Base-by-base conservation (phyloP, 106 monocot species). In the Platanthera guangdongensis region DNA sequence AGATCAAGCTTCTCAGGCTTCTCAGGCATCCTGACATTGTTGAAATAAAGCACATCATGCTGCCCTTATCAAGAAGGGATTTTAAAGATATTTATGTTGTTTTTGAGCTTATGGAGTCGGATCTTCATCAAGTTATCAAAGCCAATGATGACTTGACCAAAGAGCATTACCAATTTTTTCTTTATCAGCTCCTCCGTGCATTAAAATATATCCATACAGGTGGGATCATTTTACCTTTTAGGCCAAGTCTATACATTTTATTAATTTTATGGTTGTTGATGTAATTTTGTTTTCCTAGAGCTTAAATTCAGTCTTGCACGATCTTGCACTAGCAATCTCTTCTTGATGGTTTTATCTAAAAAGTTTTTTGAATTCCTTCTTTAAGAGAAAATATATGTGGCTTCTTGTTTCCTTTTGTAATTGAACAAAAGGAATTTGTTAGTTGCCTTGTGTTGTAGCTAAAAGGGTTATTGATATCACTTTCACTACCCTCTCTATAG, bases 171-270 rank as follows among this genome's bases (percentile, higher is more conserved):
- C 92, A 92, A 55, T 92, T 92, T 77, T 92, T 92, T 54, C 87
- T 92, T 71, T 92, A 92, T 79, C 92, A 92, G 68, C 72, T 92
- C 32, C 92, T 92, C 84, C 86, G 92, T 50, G 92, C 87, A 6
- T 74, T 92, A 65, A 92, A 92, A 49, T 92, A 92, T 77, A 92
- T 92, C 69, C 92, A 92, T 74, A 89, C 92, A 86, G 91, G 91
- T 91, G 39, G 39, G 3, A 39, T 39, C 39, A 39, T 39, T 39
- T 39, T 39, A 39, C 39, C 3, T 39, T 39, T n/a, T 21, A 51
- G 47, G 46, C 0, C 9, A n/a, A 1, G 9, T 68, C 39, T 68
- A 6, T 28, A 16, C 2, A 53, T 10, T 53, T 53, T 10, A 10
- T 10, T 53, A 14, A 14, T 14, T 53, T 8, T 10, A 53, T 53